Evolutionary conservation across 2,329 filamentous ascomycete species (phyloP).

Genomic region (Cadophora luteo-olivacea): DNA sequence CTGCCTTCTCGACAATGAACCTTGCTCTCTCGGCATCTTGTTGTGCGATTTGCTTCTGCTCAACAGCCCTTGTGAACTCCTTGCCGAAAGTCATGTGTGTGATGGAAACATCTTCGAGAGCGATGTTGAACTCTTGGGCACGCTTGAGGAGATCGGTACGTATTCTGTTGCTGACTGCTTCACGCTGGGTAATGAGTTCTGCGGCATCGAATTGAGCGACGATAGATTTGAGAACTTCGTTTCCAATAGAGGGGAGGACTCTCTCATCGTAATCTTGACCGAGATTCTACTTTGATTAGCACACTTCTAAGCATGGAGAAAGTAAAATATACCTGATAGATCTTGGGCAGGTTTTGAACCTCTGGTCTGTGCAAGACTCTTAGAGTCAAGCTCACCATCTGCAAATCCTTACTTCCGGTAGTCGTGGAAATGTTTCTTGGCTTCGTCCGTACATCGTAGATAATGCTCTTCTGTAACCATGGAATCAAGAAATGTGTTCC

Average conservation of each 20-base stretch:
- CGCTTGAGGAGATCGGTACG: slow-evolving; percentile 90
- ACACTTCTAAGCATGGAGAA: slow-evolving; percentile 13
- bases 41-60: slow-evolving; percentile 99
- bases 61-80: slow-evolving; percentile 97
- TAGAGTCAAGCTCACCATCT: slow-evolving; percentile 99
- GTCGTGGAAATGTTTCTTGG: slow-evolving; percentile 97
- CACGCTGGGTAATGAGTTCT: slow-evolving; percentile 98
- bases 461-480: slow-evolving; percentile 92
- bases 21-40: slow-evolving; percentile 96
- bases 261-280: slow-evolving; percentile 98
- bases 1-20: slow-evolving; percentile 98
- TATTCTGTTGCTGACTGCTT: slow-evolving; percentile 95
- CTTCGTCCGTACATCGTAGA: slow-evolving; percentile 97
- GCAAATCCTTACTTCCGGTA: slow-evolving; percentile 97
- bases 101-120: slow-evolving; percentile 97
- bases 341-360: slow-evolving; percentile 90
- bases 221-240: slow-evolving; percentile 98
- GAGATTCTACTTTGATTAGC: slow-evolving; percentile 70
- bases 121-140: slow-evolving; percentile 97
- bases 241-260: slow-evolving; percentile 97
- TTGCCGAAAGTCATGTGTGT: slow-evolving; percentile 99
- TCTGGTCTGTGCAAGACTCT: slow-evolving; percentile 94
- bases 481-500: slow-evolving; percentile 96
- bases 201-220: slow-evolving; percentile 98
- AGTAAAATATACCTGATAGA: slow-evolving; percentile 83